Percentiles rank a stretch among this genome's conserved stretches.
Conservation (phyloP, 257 asterid species). For the Apocynum venetum region DNA sequence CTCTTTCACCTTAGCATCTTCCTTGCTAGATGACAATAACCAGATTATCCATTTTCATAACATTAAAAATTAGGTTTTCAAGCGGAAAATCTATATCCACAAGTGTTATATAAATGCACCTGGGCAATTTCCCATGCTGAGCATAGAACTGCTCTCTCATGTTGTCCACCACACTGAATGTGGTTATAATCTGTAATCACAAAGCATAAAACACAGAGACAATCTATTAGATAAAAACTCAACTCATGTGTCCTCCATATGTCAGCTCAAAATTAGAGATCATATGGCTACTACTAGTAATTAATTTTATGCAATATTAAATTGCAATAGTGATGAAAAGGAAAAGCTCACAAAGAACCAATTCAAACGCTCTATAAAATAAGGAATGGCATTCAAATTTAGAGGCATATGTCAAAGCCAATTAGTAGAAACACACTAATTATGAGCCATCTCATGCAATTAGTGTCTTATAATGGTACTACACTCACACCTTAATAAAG, state of each 20-base stretch:
- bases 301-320: background rate
- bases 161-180: slow-evolving; percentile 85
- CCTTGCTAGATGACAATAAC: slow-evolving; percentile 52
- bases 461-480: background rate
- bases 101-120: slow-evolving; percentile 37
- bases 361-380: background rate
- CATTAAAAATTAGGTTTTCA: slow-evolving; percentile 13
- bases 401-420: background rate
- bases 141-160: slow-evolving; percentile 81
- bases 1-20: slow-evolving; percentile 57
- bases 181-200: slow-evolving; percentile 63
- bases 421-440: background rate
- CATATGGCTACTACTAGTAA: background rate
- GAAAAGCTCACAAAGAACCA: background rate
- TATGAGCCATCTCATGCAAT: background rate
- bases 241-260: background rate
- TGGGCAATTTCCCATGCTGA: slow-evolving; percentile 54
- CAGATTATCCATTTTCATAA: slow-evolving; percentile 17
- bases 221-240: background rate
- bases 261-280: background rate
- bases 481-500: background rate
- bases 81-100: background rate
- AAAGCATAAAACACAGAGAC: background rate
- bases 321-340: background rate
- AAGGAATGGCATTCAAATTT: background rate